Percentiles rank a stretch among this genome's conserved stretches.
These are phyloP conservation scores for Mortierella polycephala DNA, from an alignment of 371 early-diverging fungal genomes.

Conservation along the genomic window DNA sequence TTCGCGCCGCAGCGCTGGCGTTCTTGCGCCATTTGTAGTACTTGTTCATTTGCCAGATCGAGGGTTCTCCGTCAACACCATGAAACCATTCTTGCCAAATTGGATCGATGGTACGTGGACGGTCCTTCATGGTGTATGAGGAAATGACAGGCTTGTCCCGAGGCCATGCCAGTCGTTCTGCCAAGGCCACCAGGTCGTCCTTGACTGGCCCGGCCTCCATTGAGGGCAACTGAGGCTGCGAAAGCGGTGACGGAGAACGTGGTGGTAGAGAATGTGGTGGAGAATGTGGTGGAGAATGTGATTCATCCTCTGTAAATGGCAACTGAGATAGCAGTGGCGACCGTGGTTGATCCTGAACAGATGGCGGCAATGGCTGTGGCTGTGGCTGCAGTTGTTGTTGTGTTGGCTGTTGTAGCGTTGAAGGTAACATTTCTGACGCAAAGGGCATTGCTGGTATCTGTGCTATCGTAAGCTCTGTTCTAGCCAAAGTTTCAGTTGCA, in stretches of 20 bases:
- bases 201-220: neutral
- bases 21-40: conserved; percentile 11
- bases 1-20: conserved; percentile 1
- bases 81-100: conserved; percentile 33
- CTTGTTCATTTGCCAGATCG: conserved; percentile 17
- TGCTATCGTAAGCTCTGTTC: neutral
- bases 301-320: neutral
- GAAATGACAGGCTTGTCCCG: conserved; percentile 6
- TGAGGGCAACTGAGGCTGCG: no score
- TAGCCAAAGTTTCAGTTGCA: neutral
- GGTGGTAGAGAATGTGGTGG: conserved; percentile 1
- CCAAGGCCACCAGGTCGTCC: conserved; percentile 1
- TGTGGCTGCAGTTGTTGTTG: neutral
- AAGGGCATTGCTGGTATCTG: neutral
- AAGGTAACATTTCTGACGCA: neutral
- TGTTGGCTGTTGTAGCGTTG: neutral
- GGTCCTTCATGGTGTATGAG: conserved; percentile 11
- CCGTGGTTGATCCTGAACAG: conserved; percentile 4
- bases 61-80: conserved; percentile 13
- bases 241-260: conserved; percentile 6
- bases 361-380: neutral
- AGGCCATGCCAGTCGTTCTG: conserved; percentile 4
- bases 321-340: neutral
- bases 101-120: neutral
- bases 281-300: conserved; percentile 3